phyloP scores from a whole-genome alignment of 345 rosid species.

The Corchorus capsularis region DNA sequence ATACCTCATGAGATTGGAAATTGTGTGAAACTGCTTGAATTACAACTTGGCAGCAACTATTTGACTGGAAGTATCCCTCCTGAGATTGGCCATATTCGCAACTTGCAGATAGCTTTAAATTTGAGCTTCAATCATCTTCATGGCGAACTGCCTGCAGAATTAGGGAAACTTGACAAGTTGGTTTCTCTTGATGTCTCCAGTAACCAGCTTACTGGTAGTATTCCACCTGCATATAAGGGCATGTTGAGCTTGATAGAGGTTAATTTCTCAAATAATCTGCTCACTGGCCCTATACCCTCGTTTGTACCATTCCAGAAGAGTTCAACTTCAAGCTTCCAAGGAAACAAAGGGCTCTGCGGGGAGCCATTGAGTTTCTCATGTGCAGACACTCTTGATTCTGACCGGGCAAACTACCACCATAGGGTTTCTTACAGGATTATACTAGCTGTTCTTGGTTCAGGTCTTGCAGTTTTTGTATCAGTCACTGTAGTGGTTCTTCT shows the following conservation, averaged over 20 bases:
- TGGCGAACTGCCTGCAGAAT: slow-evolving; percentile 74
- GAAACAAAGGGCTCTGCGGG: slow-evolving; percentile 89
- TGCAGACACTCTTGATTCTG: slow-evolving; percentile 41
- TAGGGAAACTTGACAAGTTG: slow-evolving; percentile 82
- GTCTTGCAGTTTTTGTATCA: slow-evolving; percentile 80
- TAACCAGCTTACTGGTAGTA: slow-evolving; percentile 76
- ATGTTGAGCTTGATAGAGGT: slow-evolving; percentile 92
- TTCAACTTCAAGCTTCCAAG: slow-evolving; percentile 69
- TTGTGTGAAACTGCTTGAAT: slow-evolving; percentile 55
- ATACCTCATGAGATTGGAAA: slow-evolving; percentile 82
- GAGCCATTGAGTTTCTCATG: slow-evolving; percentile 71
- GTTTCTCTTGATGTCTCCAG: slow-evolving; percentile 86
- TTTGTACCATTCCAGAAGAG: slow-evolving; percentile 91
- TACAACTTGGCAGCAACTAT: slow-evolving; percentile 72
- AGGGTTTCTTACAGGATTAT: slow-evolving; percentile 82
- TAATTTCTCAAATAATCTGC: slow-evolving; percentile 81
- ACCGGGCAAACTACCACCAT: slow-evolving; percentile 58
- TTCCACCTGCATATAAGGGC: slow-evolving; percentile 72
- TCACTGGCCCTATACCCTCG: slow-evolving; percentile 65
- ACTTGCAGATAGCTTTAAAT: slow-evolving; percentile 70
- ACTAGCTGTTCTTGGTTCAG: slow-evolving; percentile 87
- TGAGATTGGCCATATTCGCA: slow-evolving; percentile 66
- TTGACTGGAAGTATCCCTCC: slow-evolving; percentile 83
- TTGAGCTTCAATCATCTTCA: slow-evolving; percentile 86
- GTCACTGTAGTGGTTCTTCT: slow-evolving; percentile 84